phyloP scores from a whole-genome alignment of 1,284 basidiomycete species.

The Malassezia vespertilionis region DNA sequence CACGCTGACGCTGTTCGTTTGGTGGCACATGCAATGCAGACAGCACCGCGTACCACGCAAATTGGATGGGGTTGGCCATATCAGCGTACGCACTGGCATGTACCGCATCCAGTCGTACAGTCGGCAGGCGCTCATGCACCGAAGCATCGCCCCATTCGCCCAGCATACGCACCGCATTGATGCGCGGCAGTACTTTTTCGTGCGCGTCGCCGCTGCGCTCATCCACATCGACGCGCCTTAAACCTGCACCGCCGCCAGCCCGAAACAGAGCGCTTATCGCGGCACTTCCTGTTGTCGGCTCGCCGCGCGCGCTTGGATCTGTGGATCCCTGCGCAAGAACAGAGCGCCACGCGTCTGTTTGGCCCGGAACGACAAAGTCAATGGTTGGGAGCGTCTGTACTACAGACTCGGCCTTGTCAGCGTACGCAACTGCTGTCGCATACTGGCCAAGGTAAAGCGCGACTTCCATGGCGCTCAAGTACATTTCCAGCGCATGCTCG shows the following conservation, averaged over 20 bases:
- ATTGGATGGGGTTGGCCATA: neutral
- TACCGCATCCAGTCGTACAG: neutral
- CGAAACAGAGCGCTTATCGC: constrained; percentile 44
- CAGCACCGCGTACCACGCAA: constrained; percentile 15
- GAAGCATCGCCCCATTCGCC: constrained; percentile 29
- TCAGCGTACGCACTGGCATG: constrained; percentile 3
- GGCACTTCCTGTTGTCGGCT: constrained; percentile 27
- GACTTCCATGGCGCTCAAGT: constrained; percentile 51
- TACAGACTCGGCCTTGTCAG: constrained; percentile 79
- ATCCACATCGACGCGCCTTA: neutral
- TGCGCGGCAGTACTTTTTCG: constrained; percentile 1
- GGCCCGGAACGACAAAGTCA: constrained; percentile 52
- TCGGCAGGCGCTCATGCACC: constrained; percentile 16
- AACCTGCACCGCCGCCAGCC: constrained; percentile 27
- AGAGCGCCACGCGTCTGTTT: constrained; percentile 12
- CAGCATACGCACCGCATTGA: constrained; percentile 6
- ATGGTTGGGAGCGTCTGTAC: constrained; percentile 55
- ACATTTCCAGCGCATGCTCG: constrained; percentile 70
- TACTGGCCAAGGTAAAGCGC: constrained; percentile 71
- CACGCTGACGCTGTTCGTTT: neutral
- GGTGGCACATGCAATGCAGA: constrained; percentile 5
- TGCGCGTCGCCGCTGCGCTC: neutral
- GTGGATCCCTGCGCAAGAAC: constrained; percentile 18
- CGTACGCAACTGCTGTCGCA: constrained; percentile 68
- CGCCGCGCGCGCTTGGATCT: constrained; percentile 22